Conservation (phyloP, 345 rosid species). For the Eucalyptus curtisii region DNA sequence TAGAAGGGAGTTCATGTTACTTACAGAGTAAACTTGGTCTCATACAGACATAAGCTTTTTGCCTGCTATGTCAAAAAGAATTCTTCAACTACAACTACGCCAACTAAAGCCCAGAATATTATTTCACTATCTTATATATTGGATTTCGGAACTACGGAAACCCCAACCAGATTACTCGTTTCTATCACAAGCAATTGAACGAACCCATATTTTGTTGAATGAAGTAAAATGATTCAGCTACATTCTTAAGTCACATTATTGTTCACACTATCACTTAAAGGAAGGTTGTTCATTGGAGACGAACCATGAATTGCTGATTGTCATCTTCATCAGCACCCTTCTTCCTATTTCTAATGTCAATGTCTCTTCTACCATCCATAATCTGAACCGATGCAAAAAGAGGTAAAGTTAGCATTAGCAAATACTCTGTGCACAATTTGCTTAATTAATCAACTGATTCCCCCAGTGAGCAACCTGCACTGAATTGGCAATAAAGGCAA, state of each 20-base stretch:
- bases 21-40: background rate
- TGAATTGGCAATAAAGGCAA: conserved; percentile 89
- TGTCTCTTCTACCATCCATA: conserved; percentile 76
- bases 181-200: no score
- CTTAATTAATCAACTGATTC: background rate
- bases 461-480: conserved; percentile 58
- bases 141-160: background rate
- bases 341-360: conserved; percentile 74
- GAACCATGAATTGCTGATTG: conserved; percentile 60
- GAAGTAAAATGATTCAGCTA: background rate
- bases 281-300: background rate
- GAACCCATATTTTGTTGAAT: no score
- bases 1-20: background rate
- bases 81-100: background rate
- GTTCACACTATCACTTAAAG: background rate
- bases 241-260: background rate
- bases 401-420: background rate
- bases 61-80: background rate
- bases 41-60: background rate
- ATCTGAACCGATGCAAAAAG: conserved; percentile 17
- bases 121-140: background rate
- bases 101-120: background rate
- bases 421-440: background rate
- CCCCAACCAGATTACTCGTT: background rate
- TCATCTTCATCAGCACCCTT: conserved; percentile 83